Percentiles rank a stretch among this genome's conserved stretches.
Conservation (phyloP, 306 rosid species). For the Begonia fuchsioides region DNA sequence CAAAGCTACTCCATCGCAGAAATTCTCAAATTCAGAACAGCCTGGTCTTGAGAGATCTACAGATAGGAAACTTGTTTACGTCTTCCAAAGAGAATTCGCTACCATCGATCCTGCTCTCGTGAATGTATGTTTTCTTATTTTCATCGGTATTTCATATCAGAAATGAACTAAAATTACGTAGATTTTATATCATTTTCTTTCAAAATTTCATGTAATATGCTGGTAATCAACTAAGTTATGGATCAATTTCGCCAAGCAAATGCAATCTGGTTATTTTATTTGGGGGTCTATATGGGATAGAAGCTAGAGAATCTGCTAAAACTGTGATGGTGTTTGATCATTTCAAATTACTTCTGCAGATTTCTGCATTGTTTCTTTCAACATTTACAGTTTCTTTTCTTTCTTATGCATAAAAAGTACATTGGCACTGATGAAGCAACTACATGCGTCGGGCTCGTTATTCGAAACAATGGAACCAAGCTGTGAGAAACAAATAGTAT, state of each 20-base stretch:
- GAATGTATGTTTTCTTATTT: constrained; percentile 29
- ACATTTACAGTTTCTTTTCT: background rate
- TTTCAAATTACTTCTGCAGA: background rate
- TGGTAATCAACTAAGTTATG: background rate
- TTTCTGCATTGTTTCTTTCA: background rate
- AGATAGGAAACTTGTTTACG: constrained; percentile 43
- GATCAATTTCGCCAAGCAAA: background rate
- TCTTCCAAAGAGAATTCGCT: constrained; percentile 82
- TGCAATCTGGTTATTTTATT: background rate
- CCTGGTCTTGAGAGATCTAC: constrained; percentile 17
- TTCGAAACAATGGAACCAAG: constrained; percentile 51
- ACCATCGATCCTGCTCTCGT: constrained; percentile 60
- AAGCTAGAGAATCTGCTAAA: no score
- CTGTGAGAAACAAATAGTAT: constrained; percentile 31
- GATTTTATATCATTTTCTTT: no score
- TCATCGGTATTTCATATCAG: background rate
- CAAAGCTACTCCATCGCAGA: constrained; percentile 40
- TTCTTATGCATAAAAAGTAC: constrained; percentile 28
- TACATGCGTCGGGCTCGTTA: constrained; percentile 71
- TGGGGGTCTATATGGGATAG: background rate
- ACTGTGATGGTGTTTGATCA: no score
- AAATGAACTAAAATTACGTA: background rate
- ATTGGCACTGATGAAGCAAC: constrained; percentile 98
- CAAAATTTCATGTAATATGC: no score
- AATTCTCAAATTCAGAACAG: constrained; percentile 31